Base-by-base conservation (phyloP, 768 basidiomycete genomes). In the Cystofilobasidium bisporidii region DNA sequence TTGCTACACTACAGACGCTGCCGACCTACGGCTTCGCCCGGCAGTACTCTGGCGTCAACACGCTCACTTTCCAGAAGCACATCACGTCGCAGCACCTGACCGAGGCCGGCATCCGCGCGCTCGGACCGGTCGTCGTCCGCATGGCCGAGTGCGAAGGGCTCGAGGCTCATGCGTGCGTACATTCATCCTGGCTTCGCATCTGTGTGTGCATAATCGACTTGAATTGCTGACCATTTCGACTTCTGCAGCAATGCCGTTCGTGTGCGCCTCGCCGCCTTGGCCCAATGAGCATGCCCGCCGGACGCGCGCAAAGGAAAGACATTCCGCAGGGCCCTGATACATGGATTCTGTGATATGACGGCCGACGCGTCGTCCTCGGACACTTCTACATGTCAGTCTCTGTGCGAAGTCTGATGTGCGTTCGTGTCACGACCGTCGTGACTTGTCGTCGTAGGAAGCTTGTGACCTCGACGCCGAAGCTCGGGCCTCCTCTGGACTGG, bases 11-110 rank as follows among this genome's bases (percentile, higher is more conserved):
- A 1, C 32, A 56, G 53, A 56, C 53, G 18, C 53, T 60, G 36
- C 55, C 68, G 1, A 63, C 77, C 1, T 77, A 76, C 69, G 92
- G 94, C 28, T 99, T 92, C 76, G 96, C 96, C 28, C 86, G 91
- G 60, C 96, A 98, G 76, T 99, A 93, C 80, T 96, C 92, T 72
- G 96, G 96, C 6, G 96, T 99, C 72, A 97, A 94, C 79, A 97
- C 94, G 0, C 80, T 84, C 12, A 92, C 91, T 1, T 99, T 98
- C 87, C 93, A 97, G 76, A 99, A 99, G 78, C 88, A 98, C 76
- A 97, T 98, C 73, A 99, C 96, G 18, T 92, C 91, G 8, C 96
- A 98, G 76, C 88, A 96, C 76, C 83, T 98, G 28, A 88, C 91
- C 14, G 76, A 80, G 22, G 84, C 82, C 9, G 96, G 96, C 20